These are phyloP conservation scores for Thinopyrum obtusiflorum DNA, from an alignment of 202 grass and related monocot genomes.

Conservation along the genomic window DNA sequence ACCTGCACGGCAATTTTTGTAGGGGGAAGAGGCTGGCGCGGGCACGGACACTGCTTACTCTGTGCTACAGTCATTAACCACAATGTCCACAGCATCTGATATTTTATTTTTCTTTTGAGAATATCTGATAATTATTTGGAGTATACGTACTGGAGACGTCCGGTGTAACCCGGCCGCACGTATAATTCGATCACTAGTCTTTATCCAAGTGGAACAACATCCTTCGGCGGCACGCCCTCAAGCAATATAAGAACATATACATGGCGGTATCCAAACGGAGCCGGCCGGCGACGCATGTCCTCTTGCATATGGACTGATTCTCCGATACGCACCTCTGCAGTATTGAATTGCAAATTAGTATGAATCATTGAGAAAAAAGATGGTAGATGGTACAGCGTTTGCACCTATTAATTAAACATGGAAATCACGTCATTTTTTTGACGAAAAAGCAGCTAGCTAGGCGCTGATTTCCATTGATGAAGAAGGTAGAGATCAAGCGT, in stretches of 20 bases:
- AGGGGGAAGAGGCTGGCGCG: slow-evolving; percentile 64
- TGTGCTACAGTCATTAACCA: too few species aligned
- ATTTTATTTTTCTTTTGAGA: neutral
- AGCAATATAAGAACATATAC: neutral
- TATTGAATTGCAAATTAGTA: neutral
- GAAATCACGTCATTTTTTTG: neutral
- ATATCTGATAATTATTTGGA: neutral
- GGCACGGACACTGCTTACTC: slow-evolving; percentile 80
- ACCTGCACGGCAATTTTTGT: slow-evolving; percentile 62
- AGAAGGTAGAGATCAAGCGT: too few species aligned
- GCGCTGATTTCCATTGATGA: too few species aligned
- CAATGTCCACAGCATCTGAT: too few species aligned
- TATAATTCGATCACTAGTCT: slow-evolving; percentile 3
- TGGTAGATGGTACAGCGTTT: neutral
- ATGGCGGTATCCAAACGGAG: slow-evolving; percentile 2
- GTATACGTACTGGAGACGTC: neutral
- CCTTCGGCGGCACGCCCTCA: neutral
- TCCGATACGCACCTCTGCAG: neutral
- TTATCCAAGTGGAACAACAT: slow-evolving; percentile 26
- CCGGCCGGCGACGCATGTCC: slow-evolving; percentile 21
- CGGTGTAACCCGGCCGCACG: neutral
- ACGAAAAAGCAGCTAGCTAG: too few species aligned
- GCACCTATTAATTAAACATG: neutral
- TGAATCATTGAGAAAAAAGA: neutral
- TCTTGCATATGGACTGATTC: slow-evolving; percentile 23